A percentile compares a stretch with the other conserved stretches of the same genome.
Conservation (phyloP, 1,284 basidiomycete genomes). For the Rhodofomes roseus region DNA sequence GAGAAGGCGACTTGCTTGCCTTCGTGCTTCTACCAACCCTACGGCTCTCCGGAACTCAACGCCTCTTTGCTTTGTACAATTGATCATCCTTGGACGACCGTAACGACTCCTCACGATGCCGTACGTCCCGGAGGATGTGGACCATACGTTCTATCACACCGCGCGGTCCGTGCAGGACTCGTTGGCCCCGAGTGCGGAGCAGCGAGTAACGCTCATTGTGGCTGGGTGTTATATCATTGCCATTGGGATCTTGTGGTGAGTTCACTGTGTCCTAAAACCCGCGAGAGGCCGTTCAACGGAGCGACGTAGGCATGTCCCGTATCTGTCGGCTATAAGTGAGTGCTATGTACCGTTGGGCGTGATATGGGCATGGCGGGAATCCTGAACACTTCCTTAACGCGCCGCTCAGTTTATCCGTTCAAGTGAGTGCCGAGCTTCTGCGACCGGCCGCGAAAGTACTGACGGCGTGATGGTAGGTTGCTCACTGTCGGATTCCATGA, state of each 20-base stretch:
- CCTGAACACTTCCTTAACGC: background rate
- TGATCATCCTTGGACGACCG: background rate
- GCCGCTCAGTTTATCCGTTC: constrained; percentile 81
- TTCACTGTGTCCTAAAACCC: background rate
- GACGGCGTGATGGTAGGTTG: constrained; percentile 36
- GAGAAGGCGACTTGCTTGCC: background rate
- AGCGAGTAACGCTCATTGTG: constrained; percentile 73
- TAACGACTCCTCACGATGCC: constrained; percentile 17
- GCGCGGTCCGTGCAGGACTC: constrained; percentile 32
- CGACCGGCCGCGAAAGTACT: background rate
- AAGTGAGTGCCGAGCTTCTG: constrained; percentile 52
- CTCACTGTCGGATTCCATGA: constrained; percentile 91
- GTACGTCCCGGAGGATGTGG: constrained; percentile 8
- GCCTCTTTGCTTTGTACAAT: background rate
- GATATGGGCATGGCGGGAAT: background rate
- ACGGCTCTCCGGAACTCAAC: background rate
- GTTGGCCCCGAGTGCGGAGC: constrained; percentile 67
- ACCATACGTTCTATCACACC: constrained; percentile 28
- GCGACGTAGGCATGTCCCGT: constrained; percentile 69
- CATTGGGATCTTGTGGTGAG: constrained; percentile 75
- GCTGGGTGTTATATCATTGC: constrained; percentile 69
- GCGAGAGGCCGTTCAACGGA: constrained; percentile 1
- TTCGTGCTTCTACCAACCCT: background rate
- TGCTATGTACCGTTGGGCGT: constrained; percentile 18
- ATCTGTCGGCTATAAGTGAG: constrained; percentile 69